Conservation (phyloP, 495 filamentous ascomycete species). For the Penicillium malachiteum region DNA sequence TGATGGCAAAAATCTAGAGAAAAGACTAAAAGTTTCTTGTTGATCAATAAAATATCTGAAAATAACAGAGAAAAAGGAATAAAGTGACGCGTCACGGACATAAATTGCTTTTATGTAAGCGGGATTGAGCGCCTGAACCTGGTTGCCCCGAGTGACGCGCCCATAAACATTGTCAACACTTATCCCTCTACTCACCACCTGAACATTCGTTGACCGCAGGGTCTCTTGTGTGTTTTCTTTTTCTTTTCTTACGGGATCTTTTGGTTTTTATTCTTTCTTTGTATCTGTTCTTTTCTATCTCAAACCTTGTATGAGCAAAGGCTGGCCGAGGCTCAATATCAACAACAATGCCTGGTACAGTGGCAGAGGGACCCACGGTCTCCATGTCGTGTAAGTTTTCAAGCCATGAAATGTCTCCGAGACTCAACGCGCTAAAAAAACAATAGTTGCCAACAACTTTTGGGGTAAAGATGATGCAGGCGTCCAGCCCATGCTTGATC, state of each 20-base stretch:
- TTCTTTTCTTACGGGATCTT: constrained; percentile 4
- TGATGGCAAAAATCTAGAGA: too few species aligned
- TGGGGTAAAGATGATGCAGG: constrained; percentile 99
- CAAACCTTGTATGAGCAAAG: constrained; percentile 36
- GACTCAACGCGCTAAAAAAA: constrained; percentile 12
- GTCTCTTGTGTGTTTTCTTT: constrained; percentile 10
- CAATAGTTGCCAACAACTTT: constrained; percentile 93
- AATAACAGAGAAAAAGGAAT: neutral
- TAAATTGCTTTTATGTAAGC: constrained; percentile 6
- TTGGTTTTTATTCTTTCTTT: constrained; percentile 12
- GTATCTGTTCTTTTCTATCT: constrained; percentile 14
- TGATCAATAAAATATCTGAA: too few species aligned
- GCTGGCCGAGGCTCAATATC: constrained; percentile 42
- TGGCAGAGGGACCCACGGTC: constrained; percentile 62
- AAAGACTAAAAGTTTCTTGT: too few species aligned
- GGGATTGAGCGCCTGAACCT: constrained; percentile 5
- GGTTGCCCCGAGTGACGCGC: constrained; percentile 51
- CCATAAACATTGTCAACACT: constrained; percentile 35
- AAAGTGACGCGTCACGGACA: neutral
- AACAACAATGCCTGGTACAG: constrained; percentile 59
- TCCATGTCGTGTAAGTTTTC: constrained; percentile 58
- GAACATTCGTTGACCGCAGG: constrained; percentile 31
- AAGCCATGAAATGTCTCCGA: neutral
- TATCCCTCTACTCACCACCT: constrained; percentile 28
- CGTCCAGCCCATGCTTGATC: constrained; percentile 85